Percentiles rank a stretch among this genome's conserved stretches.
Conservation (phyloP, 805 yeast genomes). For the Lachancea thermotolerans region DNA sequence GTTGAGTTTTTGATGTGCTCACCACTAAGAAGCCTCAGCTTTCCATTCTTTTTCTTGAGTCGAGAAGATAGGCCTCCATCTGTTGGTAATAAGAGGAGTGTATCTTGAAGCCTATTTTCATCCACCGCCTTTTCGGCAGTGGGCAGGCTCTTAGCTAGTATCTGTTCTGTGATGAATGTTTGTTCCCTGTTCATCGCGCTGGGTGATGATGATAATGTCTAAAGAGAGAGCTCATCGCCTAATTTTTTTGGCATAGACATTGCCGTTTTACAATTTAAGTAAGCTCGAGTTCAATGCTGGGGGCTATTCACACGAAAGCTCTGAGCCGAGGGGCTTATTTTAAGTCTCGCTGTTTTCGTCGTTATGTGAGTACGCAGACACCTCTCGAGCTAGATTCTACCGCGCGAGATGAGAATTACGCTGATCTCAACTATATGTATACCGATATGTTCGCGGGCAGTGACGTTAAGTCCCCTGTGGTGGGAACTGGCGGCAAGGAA, state of each 20-base stretch:
- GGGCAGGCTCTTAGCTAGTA: constrained; percentile 24
- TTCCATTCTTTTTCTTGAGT: constrained; percentile 17
- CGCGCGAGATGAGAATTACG: constrained; percentile 21
- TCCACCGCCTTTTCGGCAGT: constrained; percentile 27
- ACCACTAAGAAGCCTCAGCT: constrained; percentile 5
- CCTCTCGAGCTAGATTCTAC: constrained; percentile 11
- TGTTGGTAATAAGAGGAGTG: constrained; percentile 30
- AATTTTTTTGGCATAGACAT: too few relatives aligned
- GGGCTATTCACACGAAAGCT: too few relatives aligned
- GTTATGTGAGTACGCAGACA: not conserved
- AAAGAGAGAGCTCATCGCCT: too few relatives aligned
- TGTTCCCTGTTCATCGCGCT: constrained; percentile 26
- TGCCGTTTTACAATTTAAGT: too few relatives aligned
- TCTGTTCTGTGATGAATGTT: constrained; percentile 24
- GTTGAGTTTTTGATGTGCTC: constrained; percentile 14
- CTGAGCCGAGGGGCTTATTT: too few relatives aligned
- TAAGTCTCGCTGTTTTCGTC: too few relatives aligned
- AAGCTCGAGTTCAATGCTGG: too few relatives aligned
- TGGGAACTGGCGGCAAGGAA: too few relatives aligned
- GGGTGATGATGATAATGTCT: too few relatives aligned
- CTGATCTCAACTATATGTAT: constrained; percentile 33
- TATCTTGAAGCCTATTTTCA: constrained; percentile 29
- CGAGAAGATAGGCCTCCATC: constrained; percentile 26
- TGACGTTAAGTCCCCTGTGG: not conserved
- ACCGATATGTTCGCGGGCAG: constrained; percentile 29